Base-by-base conservation (phyloP, 2,329 filamentous ascomycete species). In the Fusarium transvaalense region DNA sequence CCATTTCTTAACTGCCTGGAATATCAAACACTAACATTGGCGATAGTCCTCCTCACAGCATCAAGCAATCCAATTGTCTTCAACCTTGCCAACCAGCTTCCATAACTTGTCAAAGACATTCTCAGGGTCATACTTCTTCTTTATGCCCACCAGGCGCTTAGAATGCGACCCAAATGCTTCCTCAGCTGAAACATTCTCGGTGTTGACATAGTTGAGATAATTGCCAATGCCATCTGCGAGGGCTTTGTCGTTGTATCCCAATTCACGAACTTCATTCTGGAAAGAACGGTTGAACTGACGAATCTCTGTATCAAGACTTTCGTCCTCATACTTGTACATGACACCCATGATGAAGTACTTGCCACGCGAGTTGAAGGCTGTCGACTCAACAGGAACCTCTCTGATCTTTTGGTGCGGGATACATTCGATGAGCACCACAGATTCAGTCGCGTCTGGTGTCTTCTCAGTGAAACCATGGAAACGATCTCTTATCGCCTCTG, bases 61-160 rank as follows among this genome's bases (percentile, higher is more conserved):
- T 65, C 31, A 64, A 41, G 50, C 66, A 37, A 69, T 23, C 66
- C 66, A 69, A 25, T 70, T 61, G 21, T 64, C 66, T 21, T 71
- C 68, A 45, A 67, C 58, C 39, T 69, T 38, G 2, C 68, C 58
- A 31, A 71, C 37, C 19, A 71, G 61, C 47, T 69, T 71, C 68
- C 69, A 72, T 37, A 67, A 19, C 54, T 71, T 71, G n/a, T 72
- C 67, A 53, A 72, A 71, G 27, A 68, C 63, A 47, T 71, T 71
- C 17, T 45, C 14, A 8, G 69, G 66, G 39, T 71, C 69, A 39
- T 72, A 71, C 25, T 43, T 47, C 52, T 72, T 56, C 59, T 71
- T 71, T 47, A 71, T 17, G 12, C n/a, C 48, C 47, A 47, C 64
- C 59, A 71, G n/a, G 2, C 69, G 59, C 21, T 57, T 46, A 17